Evolutionary conservation across 2,329 filamentous ascomycete species (phyloP).

Genomic region (Fusarium sp.): DNA sequence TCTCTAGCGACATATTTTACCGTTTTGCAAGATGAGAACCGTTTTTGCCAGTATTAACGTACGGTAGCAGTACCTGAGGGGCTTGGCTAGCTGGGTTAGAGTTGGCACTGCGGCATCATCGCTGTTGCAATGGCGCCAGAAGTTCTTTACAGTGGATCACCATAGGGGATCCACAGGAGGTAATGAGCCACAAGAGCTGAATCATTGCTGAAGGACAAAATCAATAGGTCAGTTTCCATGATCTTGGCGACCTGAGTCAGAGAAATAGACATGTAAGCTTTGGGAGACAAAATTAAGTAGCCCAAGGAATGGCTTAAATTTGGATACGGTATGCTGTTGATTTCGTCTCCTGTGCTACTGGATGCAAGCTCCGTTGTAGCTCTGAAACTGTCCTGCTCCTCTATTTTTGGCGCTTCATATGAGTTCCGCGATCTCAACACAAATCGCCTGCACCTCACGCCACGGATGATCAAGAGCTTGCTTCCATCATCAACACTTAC

Average conservation of each 20-base stretch:
- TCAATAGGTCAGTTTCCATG: neutral
- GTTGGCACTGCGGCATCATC: neutral
- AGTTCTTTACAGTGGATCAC: neutral
- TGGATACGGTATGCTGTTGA: no score
- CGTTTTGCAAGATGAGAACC: constrained; percentile 3
- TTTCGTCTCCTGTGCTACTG: no score
- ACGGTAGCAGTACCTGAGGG: neutral
- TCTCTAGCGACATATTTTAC: neutral
- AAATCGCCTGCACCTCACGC: no score
- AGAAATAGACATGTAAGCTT: no score
- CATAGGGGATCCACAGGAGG: neutral
- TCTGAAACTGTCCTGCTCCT: no score
- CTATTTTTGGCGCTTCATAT: no score
- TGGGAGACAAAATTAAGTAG: no score
- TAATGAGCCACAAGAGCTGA: neutral
- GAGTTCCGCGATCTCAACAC: neutral
- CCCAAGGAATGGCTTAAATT: no score
- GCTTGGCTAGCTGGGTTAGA: no score
- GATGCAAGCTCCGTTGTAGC: no score
- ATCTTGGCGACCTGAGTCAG: no score
- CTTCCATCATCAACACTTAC: neutral
- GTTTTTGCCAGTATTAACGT: neutral
- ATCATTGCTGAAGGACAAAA: neutral
- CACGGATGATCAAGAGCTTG: neutral
- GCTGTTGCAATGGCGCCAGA: neutral